A percentile compares a stretch with the other conserved stretches of the same genome.
phyloP scores from a whole-genome alignment of 1,284 basidiomycete genomes.

The Ceratobasidium sp. region DNA sequence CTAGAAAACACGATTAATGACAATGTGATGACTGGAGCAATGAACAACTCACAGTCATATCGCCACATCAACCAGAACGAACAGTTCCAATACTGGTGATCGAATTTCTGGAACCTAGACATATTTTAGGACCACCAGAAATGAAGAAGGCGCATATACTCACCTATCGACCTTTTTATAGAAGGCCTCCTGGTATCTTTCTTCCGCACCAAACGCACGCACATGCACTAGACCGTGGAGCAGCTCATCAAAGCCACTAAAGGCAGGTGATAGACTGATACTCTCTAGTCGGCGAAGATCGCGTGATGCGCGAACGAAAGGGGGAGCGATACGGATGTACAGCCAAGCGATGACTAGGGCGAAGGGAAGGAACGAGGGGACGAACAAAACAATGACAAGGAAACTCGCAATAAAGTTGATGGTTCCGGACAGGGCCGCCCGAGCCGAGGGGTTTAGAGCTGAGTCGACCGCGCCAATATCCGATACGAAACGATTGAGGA shows the following conservation, averaged over 20 bases:
- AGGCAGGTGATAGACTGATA: slow-evolving; percentile 68
- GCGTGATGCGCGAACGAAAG: slow-evolving; percentile 70
- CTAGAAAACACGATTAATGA: slow-evolving; percentile 49
- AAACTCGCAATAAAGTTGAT: slow-evolving; percentile 71
- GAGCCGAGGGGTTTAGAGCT: slow-evolving; percentile 63
- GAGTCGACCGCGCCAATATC: slow-evolving; percentile 76
- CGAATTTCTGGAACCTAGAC: slow-evolving; percentile 65
- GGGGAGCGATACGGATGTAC: slow-evolving; percentile 71
- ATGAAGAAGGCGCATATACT: slow-evolving; percentile 40
- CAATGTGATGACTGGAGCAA: slow-evolving; percentile 9
- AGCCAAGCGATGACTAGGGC: slow-evolving; percentile 69
- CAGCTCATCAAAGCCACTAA: slow-evolving; percentile 78
- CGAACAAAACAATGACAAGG: slow-evolving; percentile 65
- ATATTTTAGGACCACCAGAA: background rate
- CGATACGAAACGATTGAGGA: slow-evolving; percentile 79
- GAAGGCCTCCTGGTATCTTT: slow-evolving; percentile 72
- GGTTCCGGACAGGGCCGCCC: slow-evolving; percentile 61
- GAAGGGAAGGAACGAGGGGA: slow-evolving; percentile 72
- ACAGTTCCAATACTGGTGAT: slow-evolving; percentile 71
- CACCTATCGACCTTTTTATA: slow-evolving; percentile 72
- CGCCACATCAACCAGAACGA: slow-evolving; percentile 72
- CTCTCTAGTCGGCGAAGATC: slow-evolving; percentile 75
- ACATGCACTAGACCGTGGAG: slow-evolving; percentile 77
- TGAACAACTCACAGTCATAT: slow-evolving; percentile 64
- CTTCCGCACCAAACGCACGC: slow-evolving; percentile 81